Base-by-base conservation (phyloP, 345 rosid genomes). In the Trapa incisa region DNA sequence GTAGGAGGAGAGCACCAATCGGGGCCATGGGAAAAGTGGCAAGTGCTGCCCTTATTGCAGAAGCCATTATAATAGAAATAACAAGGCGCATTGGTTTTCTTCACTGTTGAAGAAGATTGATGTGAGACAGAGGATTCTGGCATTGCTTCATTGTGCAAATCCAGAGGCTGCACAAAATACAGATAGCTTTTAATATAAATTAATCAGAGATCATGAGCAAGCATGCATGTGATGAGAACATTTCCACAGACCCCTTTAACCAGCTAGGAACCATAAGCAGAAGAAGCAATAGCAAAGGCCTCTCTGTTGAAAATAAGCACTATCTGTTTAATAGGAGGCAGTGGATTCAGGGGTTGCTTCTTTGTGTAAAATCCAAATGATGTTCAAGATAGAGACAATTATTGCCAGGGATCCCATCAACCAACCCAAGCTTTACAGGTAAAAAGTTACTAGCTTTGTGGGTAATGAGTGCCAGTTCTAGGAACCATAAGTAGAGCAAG, bases 31-130 rank as follows among this genome's bases (percentile, higher is more conserved):
- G 70, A 71, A 69, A 75, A 87, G 39, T 81, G 71, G 75, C 92
- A 87, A 56, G 53, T 72, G 43, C 77, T 82, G 10, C 87, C 89
- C 79, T 83, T 83, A 39, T 66, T 66, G 71, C 89, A 87, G 73
- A 75, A 65, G 9, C 86, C 82, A 65, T 75, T 80, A 71, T 75
- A 81, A 69, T 81, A 83, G 68, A 83, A 87, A 62, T 79, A 73
- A 74, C 89, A 84, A 45, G 83, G 86, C 57, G 71, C 61, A 3
- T 67, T 52, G 61, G 70, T 71, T 65, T 74, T 80, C 73, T 78
- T 81, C 16, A 35, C 68, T 41, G 77, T 68, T 11, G 66, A 45
- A 64, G 74, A 33, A 11, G 66, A 61, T 29, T 54, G 60, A 22
- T 54, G 33, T 17, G 35, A 10, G 35, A 8, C 1, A n/a, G 58